These are phyloP conservation scores for Porpolomopsis calyptriformis DNA, from an alignment of 768 basidiomycete genomes.

Conservation along the genomic window DNA sequence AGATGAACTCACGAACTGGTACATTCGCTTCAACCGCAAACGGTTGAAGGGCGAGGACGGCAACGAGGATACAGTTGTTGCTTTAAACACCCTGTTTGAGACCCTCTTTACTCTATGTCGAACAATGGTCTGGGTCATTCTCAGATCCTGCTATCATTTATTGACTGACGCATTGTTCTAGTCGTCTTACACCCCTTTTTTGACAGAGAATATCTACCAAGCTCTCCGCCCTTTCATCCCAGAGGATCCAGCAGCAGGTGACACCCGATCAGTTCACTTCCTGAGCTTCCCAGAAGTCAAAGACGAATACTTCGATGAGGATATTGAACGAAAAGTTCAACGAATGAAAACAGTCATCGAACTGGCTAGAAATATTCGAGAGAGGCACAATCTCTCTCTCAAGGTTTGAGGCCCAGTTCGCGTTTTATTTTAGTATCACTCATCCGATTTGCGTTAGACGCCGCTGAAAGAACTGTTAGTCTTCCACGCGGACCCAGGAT, in stretches of 20 bases:
- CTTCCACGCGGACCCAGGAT: slow-evolving; percentile 81
- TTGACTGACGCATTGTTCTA: slow-evolving; percentile 20
- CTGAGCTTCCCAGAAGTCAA: slow-evolving; percentile 87
- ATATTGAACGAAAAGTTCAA: slow-evolving; percentile 88
- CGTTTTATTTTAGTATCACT: slow-evolving; percentile 4
- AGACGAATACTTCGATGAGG: slow-evolving; percentile 87
- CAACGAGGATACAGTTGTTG: slow-evolving; percentile 72
- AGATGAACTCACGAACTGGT: slow-evolving; percentile 98
- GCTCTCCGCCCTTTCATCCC: slow-evolving; percentile 80
- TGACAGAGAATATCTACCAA: slow-evolving; percentile 95
- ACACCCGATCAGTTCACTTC: slow-evolving; percentile 92
- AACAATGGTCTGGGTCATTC: slow-evolving; percentile 61
- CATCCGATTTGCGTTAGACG: slow-evolving; percentile 40
- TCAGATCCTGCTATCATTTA: not conserved
- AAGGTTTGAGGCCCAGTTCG: slow-evolving; percentile 49
- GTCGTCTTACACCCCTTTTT: slow-evolving; percentile 98
- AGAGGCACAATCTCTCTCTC: slow-evolving; percentile 74
- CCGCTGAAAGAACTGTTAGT: slow-evolving; percentile 87
- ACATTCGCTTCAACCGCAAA: slow-evolving; percentile 96
- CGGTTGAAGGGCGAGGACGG: slow-evolving; percentile 94
- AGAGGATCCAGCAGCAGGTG: slow-evolving; percentile 54
- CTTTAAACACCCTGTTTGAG: slow-evolving; percentile 94
- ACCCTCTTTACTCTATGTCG: slow-evolving; percentile 87
- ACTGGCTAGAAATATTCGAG: slow-evolving; percentile 78
- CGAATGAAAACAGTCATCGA: slow-evolving; percentile 95